Conservation (phyloP, 2,329 filamentous ascomycete species). For the Aotearoamyces nothofagi region DNA sequence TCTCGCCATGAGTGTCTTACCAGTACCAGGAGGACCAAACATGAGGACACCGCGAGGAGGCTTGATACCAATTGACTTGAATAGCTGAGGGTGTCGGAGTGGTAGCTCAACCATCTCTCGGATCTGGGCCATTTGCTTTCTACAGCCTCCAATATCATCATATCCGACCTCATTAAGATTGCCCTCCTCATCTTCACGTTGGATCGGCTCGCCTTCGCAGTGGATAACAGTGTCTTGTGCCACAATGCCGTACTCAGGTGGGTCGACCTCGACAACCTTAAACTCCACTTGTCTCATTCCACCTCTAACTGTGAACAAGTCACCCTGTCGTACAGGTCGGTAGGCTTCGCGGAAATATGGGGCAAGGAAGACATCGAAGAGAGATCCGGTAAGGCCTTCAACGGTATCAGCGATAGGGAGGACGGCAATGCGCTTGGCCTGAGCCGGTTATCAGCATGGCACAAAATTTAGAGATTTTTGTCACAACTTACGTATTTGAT, state of each 20-base stretch:
- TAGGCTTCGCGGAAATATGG: conserved; percentile 99
- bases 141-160: conserved; percentile 97
- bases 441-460: conserved; percentile 13
- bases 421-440: conserved; percentile 98
- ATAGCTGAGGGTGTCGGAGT: conserved; percentile 90
- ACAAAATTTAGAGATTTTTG: not conserved
- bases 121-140: conserved; percentile 99
- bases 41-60: conserved; percentile 95
- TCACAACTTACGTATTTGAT: conserved; percentile 88
- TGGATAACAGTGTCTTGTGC: conserved; percentile 98
- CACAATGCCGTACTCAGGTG: conserved; percentile 96
- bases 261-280: conserved; percentile 98
- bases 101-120: conserved; percentile 97
- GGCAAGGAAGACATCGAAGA: conserved; percentile 98
- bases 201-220: conserved; percentile 92
- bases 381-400: conserved; percentile 90
- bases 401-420: conserved; percentile 96
- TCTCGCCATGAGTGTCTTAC: conserved; percentile 98
- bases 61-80: conserved; percentile 99
- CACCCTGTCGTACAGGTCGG: conserved; percentile 89
- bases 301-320: conserved; percentile 92
- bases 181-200: conserved; percentile 97
- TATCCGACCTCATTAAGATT: conserved; percentile 99
- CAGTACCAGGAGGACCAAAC: conserved; percentile 91
- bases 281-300: conserved; percentile 99